phyloP scores from a whole-genome alignment of 371 early-diverging fungal species.

The Mucor ambiguus region DNA sequence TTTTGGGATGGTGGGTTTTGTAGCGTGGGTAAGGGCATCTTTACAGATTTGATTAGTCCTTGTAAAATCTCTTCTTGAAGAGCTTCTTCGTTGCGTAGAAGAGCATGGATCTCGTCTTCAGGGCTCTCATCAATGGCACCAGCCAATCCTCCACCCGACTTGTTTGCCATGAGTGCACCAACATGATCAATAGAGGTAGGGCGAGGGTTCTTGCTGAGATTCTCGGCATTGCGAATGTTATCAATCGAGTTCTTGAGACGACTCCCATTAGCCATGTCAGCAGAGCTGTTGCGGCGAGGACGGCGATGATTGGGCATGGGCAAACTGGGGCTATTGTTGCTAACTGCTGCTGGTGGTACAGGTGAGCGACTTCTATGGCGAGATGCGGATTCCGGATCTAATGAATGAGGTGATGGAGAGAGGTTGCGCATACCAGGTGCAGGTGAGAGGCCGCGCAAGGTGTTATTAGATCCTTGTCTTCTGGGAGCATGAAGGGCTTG shows the following conservation, averaged over 20 bases:
- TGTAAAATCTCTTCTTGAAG: slow-evolving; percentile 89
- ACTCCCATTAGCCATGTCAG: slow-evolving; percentile 34
- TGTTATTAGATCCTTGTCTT: slow-evolving; percentile 33
- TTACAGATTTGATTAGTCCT: slow-evolving; percentile 84
- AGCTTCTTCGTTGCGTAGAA: slow-evolving; percentile 70
- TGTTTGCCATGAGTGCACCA: slow-evolving; percentile 24
- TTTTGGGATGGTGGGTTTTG: slow-evolving; percentile 79
- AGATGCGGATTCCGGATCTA: slow-evolving; percentile 25
- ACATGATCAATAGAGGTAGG: slow-evolving; percentile 50
- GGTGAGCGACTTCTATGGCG: slow-evolving; percentile 27
- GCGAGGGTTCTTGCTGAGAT: slow-evolving; percentile 36
- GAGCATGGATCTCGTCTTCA: slow-evolving; percentile 54
- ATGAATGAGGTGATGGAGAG: slow-evolving; percentile 38
- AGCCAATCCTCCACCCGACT: slow-evolving; percentile 22
- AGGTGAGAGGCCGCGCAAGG: slow-evolving; percentile 33
- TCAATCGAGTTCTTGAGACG: slow-evolving; percentile 45
- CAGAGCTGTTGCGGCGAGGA: slow-evolving; percentile 49
- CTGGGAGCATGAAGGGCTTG: slow-evolving; percentile 44
- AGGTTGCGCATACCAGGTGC: slow-evolving; percentile 35
- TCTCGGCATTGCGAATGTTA: slow-evolving; percentile 39
- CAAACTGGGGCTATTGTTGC: background rate
- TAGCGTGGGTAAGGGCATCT: slow-evolving; percentile 86
- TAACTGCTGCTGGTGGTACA: background rate
- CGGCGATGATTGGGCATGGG: slow-evolving; percentile 5
- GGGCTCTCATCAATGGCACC: slow-evolving; percentile 43